phyloP scores from a whole-genome alignment of 495 filamentous ascomycete species.

The Lasiosphaeria miniovina region DNA sequence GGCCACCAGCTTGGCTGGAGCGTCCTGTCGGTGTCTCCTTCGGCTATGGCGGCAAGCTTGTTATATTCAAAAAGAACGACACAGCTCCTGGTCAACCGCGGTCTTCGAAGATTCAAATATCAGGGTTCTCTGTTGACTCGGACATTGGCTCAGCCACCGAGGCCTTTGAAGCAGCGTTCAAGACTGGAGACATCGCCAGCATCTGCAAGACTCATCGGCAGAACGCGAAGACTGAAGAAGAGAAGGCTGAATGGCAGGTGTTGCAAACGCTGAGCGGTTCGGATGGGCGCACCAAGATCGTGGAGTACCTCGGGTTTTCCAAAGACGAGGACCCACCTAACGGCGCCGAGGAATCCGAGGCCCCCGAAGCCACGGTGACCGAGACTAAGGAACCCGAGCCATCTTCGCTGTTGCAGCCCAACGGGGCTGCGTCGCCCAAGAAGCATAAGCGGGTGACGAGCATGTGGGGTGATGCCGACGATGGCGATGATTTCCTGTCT shows the following conservation, averaged over 20 bases:
- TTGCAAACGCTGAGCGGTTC: conserved; percentile 82
- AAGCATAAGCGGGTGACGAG: conserved; percentile 36
- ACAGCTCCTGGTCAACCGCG: conserved; percentile 55
- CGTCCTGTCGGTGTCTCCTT: conserved; percentile 84
- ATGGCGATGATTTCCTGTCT: conserved; percentile 84
- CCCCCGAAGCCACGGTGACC: conserved; percentile 34
- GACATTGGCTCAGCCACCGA: conserved; percentile 79
- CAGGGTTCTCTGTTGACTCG: conserved; percentile 82
- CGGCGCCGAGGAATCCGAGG: conserved; percentile 31
- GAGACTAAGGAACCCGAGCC: conserved; percentile 46
- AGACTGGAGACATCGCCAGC: conserved; percentile 67
- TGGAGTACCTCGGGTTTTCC: conserved; percentile 84
- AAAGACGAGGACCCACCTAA: conserved; percentile 56
- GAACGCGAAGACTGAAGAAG: conserved; percentile 74
- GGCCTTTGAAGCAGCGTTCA: conserved; percentile 79
- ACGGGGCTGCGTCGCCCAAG: conserved; percentile 38
- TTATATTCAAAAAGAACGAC: conserved; percentile 64
- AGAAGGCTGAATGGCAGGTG: conserved; percentile 93
- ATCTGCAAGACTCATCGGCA: conserved; percentile 80
- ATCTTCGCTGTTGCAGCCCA: conserved; percentile 37
- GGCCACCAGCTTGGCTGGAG: conserved; percentile 89
- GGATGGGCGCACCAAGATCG: conserved; percentile 74
- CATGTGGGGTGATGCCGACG: conserved; percentile 61
- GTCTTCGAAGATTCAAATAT: conserved; percentile 78
- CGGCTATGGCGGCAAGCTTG: conserved; percentile 91